Percentiles rank a stretch among this genome's conserved stretches.
These are phyloP conservation scores for Gleditsia sinensis DNA, from an alignment of 306 rosid genomes.

Conservation along the genomic window DNA sequence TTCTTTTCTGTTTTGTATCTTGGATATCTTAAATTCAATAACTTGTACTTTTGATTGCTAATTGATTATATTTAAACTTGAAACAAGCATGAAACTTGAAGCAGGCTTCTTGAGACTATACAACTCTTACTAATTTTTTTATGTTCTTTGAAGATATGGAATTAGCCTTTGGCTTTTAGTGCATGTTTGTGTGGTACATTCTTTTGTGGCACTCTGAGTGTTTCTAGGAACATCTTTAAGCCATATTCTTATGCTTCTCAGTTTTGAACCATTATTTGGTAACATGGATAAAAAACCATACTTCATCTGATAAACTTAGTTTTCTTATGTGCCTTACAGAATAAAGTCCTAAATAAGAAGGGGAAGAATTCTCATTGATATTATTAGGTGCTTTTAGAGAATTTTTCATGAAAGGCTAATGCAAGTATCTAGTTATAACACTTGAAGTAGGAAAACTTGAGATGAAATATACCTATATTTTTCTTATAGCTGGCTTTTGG, in stretches of 20 bases:
- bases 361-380: not conserved
- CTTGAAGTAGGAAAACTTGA: no score
- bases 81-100: no score
- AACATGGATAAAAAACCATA: not conserved
- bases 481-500: not conserved
- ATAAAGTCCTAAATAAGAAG: not conserved
- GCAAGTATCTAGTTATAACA: not conserved
- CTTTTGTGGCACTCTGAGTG: not conserved
- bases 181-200: not conserved
- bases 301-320: not conserved
- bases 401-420: not conserved
- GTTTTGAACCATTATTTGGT: not conserved
- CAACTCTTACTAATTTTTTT: not conserved
- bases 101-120: slow-evolving; percentile 18
- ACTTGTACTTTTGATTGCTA: no score
- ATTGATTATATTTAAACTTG: no score
- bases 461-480: no score
- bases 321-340: not conserved
- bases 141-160: slow-evolving; percentile 17
- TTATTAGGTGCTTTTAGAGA: not conserved
- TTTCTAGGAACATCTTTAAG: not conserved
- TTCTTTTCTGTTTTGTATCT: no score
- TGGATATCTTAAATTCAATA: no score
- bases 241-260: not conserved
- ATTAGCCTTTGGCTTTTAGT: not conserved